Base-by-base conservation (phyloP, 768 basidiomycete species). In the Gautieria morchelliformis region DNA sequence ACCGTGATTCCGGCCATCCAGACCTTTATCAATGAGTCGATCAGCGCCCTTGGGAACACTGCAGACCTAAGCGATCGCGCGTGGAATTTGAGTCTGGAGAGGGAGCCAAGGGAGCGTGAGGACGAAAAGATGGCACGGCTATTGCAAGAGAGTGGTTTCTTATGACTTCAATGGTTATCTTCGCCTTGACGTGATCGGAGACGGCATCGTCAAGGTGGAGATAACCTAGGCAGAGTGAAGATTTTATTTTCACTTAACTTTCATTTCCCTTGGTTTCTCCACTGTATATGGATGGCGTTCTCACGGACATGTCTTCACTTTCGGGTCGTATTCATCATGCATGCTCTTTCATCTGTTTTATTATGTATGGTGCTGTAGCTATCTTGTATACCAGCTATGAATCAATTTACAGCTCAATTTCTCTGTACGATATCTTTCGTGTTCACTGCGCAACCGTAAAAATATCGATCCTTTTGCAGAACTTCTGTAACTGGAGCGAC, bases 91-190 rank as follows among this genome's bases (percentile, higher is more conserved):
- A 92, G 89, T 70, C 73, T 95, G 57, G 84, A 87, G 65, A 78
- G 90, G 20, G 95, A 99, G 68, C 95, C 95, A 19, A 79, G 93
- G 60, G 95, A 99, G 71, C 78, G 92, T 47, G 95, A 97, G 63
- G 93, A 95, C 63, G 95, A 96, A 74, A 92, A 93, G 77, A 94
- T 96, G 91, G 89, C 90, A 9, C 78, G 90, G 49, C 72, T 93
- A 59, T 72, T 93, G 44, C 90, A 93, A 67, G 90, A 93, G 70
- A 90, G 87, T 59, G 90, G 90, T 42, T 93, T 93, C 74, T 71
- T 91, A 71, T 91, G 54, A 56, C 35, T 37, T 37, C 35, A 14
- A 5, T 40, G 51, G 48, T 30, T 30, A 22, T 49, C 48, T 33
- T 33, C 15, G 24, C 32, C 48, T 30, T 49, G 42, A 44, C 10